Evolutionary conservation across 2,329 filamentous ascomycete genomes (phyloP).

Genomic region (Fusarium nurragi): DNA sequence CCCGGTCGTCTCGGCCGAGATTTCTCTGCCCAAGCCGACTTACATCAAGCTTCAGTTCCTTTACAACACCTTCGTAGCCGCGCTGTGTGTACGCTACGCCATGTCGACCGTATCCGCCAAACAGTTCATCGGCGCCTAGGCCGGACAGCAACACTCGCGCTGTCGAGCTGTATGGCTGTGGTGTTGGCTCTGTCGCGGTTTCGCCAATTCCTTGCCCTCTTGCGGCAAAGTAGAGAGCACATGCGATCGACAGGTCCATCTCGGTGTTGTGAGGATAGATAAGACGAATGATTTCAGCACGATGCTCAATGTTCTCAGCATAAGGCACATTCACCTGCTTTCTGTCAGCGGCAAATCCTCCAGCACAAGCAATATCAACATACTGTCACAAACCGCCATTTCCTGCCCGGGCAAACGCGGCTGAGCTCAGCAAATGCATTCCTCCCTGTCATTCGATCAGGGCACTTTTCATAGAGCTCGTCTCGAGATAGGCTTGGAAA

Average conservation of each 20-base stretch:
- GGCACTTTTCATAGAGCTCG: conserved; percentile 80
- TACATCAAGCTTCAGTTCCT: conserved; percentile 88
- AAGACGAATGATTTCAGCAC: conserved; percentile 74
- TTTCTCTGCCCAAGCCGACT: conserved; percentile 90
- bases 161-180: conserved; percentile 67
- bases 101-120: conserved; percentile 91
- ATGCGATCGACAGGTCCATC: conserved; percentile 97
- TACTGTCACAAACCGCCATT: conserved; percentile 84
- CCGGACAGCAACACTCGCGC: conserved; percentile 90
- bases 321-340: conserved; percentile 82
- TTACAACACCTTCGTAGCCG: conserved; percentile 76
- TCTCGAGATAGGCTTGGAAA: conserved; percentile 50
- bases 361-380: conserved; percentile 35
- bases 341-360: not conserved
- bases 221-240: conserved; percentile 93
- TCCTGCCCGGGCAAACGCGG: conserved; percentile 71
- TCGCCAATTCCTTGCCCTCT: conserved; percentile 70
- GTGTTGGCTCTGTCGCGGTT: conserved; percentile 39
- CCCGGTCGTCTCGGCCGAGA: conserved; percentile 90
- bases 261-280: conserved; percentile 97
- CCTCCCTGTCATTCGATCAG: conserved; percentile 88
- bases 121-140: conserved; percentile 94
- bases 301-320: conserved; percentile 74
- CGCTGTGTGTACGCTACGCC: conserved; percentile 75
- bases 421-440: conserved; percentile 80